Percentiles rank a stretch among this genome's conserved stretches.
Conservation (phyloP, 495 filamentous ascomycete genomes). For the Penicillium ucsense region DNA sequence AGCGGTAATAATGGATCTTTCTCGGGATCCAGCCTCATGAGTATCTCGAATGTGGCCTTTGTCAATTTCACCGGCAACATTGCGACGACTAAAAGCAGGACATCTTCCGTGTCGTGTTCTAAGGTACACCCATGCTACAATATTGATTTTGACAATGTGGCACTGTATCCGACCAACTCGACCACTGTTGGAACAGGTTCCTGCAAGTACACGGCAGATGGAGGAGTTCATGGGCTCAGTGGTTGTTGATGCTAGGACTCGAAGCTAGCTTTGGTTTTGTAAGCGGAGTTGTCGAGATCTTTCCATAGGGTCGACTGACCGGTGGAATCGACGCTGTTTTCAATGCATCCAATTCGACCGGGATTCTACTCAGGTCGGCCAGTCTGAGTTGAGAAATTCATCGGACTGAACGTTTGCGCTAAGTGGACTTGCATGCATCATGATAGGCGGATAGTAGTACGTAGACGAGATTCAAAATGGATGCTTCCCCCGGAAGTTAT, state of each 20-base stretch:
- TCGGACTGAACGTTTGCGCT: too few species aligned
- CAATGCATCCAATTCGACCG: too few species aligned
- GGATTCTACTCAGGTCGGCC: too few species aligned
- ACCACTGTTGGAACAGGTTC: conserved; percentile 23
- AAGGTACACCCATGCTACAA: conserved; percentile 38
- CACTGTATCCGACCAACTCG: conserved; percentile 23
- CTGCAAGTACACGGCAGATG: conserved; percentile 30
- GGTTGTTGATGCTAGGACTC: conserved; percentile 11
- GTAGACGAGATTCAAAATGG: too few species aligned
- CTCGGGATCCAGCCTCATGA: conserved; percentile 39
- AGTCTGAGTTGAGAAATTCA: too few species aligned
- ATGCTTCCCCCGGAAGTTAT: too few species aligned
- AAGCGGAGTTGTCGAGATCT: too few species aligned
- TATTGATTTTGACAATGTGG: conserved; percentile 36
- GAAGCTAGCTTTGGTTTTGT: too few species aligned
- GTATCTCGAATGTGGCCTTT: conserved; percentile 39
- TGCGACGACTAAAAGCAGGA: conserved; percentile 11
- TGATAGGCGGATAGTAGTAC: too few species aligned
- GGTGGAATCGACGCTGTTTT: too few species aligned
- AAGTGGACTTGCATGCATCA: too few species aligned
- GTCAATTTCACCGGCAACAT: conserved; percentile 46
- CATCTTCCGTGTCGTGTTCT: conserved; percentile 37
- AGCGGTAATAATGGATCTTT: conserved; percentile 44
- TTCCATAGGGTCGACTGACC: too few species aligned
- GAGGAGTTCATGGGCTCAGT: conserved; percentile 27